Evolutionary conservation across 768 basidiomycete genomes (phyloP), one percentile per base, ranked within the genome.

Genomic region (Mycena capillaripes): DNA sequence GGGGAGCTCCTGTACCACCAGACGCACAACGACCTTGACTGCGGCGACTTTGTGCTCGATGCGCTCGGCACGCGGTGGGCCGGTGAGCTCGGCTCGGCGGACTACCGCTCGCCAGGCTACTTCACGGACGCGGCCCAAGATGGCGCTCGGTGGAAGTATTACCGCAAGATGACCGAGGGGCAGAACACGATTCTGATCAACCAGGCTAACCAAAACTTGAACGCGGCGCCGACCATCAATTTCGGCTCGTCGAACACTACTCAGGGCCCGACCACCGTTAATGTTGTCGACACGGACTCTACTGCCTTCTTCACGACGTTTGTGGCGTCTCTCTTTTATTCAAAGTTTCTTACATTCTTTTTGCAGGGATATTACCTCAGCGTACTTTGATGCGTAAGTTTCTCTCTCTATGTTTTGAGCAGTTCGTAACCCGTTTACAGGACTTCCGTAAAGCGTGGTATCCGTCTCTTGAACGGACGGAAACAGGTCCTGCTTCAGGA

Each of bases 121-220:
- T 99, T 99, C 86, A 84, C 81, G 34, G 89, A 80, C 68, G 95
- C 95, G 74, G 79, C 80, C 0, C 96, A 97, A 80, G 82, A 86
- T 70, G 88, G 91, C 50, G 79, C 84, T 29, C 88, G 97, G 69
- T 99, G 97, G 97, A 76, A 89, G 71, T 99, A 97, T 84, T 99
- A 98, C 87, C 90, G 97, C 79, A 99, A 97, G 88, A 91, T 92
- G 84, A 98, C 97, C 4, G 95, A 97, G 83, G 97, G 98, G 4
- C 98, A 99, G 86, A 99, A 99, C 86, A 97, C 96, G 7, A 87
- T 99, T 72, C 78, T 97, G 67, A 87, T 98, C 75, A 88, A 89
- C 77, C 83, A 86, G 73, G 79, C 82, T 34, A 98, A 99, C 84
- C 98, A 99, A 83, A 87, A 91, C 71, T 93, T 98, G 57, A 79